Conservation (phyloP, 805 yeast genomes). For the Monosporozyma unispora region DNA sequence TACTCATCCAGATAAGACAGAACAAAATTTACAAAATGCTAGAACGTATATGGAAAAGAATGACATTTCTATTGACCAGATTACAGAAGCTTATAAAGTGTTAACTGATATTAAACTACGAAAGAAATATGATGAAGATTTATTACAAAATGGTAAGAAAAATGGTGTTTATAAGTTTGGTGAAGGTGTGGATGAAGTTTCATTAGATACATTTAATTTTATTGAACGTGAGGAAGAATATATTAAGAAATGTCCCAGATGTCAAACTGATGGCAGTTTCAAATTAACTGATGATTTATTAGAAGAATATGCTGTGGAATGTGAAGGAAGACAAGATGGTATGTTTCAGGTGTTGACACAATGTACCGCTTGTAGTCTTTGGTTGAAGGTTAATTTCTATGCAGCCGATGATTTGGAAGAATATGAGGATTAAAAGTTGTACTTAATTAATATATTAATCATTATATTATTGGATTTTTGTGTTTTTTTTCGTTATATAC, state of each 20-base stretch:
- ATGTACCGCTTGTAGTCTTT: constrained; percentile 75
- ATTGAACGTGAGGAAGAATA: constrained; percentile 30
- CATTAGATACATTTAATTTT: constrained; percentile 51
- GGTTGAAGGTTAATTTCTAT: constrained; percentile 68
- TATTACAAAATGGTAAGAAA: constrained; percentile 29
- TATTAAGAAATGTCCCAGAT: constrained; percentile 56
- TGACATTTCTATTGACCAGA: constrained; percentile 29
- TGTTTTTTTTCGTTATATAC: neutral
- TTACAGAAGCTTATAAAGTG: constrained; percentile 58
- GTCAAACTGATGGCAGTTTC: constrained; percentile 46
- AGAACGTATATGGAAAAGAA: neutral
- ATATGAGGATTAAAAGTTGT: neutral
- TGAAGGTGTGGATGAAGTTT: constrained; percentile 60
- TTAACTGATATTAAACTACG: constrained; percentile 37
- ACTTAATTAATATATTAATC: neutral
- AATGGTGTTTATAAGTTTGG: constrained; percentile 37
- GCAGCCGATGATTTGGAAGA: constrained; percentile 22
- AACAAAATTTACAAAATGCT: neutral
- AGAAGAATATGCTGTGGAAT: constrained; percentile 38
- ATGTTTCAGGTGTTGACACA: constrained; percentile 66
- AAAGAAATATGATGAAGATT: constrained; percentile 42
- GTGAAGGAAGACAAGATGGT: constrained; percentile 27
- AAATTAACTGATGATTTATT: constrained; percentile 53
- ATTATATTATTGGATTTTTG: neutral
- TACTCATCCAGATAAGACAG: constrained; percentile 72